Conservation (phyloP, 2,329 filamentous ascomycete species). For the Plenodomus tracheiphilus region DNA sequence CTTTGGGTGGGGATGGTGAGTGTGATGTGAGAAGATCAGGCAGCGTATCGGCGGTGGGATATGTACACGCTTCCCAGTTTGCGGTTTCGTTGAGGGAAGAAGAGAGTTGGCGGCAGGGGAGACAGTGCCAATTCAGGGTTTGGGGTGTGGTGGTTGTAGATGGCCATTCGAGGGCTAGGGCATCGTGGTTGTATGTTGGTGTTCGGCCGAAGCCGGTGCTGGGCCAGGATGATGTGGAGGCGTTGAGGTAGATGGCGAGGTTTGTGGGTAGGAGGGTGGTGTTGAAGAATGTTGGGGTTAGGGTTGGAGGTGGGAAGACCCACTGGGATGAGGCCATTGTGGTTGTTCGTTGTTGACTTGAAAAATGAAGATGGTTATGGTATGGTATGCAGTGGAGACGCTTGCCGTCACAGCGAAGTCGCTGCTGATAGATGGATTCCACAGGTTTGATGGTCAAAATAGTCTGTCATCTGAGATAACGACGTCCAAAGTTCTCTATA, state of each 20-base stretch:
- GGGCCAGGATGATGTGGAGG: neutral
- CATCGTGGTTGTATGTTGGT: neutral
- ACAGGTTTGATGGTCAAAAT: too few relatives aligned
- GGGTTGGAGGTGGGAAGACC: neutral
- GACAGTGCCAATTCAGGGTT: neutral
- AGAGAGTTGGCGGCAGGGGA: neutral
- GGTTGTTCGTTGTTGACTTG: neutral
- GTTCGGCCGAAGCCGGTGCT: neutral
- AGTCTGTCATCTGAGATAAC: neutral
- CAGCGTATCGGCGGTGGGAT: neutral
- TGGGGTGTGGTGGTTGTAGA: neutral
- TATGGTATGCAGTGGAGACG: too few relatives aligned
- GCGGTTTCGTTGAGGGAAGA: neutral
- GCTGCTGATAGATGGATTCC: too few relatives aligned
- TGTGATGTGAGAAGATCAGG: neutral
- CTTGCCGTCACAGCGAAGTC: too few relatives aligned
- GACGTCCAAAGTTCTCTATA: too few relatives aligned
- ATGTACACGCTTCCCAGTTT: slow-evolving; percentile 4
- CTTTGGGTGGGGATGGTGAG: neutral
- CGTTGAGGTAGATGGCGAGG: slow-evolving; percentile 1
- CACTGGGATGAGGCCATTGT: neutral
- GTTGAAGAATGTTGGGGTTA: neutral
- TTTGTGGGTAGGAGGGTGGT: neutral
- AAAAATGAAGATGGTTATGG: neutral
- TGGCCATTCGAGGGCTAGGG: neutral